Conservation (phyloP, 2,329 filamentous ascomycete genomes). For the Cladosporium cucumerinum region DNA sequence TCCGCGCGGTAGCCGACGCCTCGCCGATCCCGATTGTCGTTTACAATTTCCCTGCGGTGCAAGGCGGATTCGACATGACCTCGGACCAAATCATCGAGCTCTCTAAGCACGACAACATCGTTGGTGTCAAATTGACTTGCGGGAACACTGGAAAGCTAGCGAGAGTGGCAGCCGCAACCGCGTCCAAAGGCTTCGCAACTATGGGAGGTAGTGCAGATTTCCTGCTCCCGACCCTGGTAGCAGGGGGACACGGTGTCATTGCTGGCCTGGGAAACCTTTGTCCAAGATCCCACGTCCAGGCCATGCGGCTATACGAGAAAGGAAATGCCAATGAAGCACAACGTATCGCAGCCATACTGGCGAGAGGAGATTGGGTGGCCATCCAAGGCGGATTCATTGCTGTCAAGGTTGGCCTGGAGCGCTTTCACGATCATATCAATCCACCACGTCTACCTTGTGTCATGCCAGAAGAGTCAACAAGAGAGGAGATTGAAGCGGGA, state of each 20-base stretch:
- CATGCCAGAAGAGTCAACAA: conserved; percentile 41
- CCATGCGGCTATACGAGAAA: conserved; percentile 58
- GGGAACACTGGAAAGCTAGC: conserved; percentile 68
- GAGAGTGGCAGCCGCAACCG: conserved; percentile 55
- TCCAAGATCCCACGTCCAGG: conserved; percentile 61
- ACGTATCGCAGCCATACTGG: conserved; percentile 62
- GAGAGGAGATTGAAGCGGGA: conserved; percentile 29
- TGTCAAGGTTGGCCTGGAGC: conserved; percentile 63
- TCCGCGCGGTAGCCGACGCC: conserved; percentile 59
- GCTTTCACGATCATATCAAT: conserved; percentile 64
- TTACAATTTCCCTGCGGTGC: conserved; percentile 67
- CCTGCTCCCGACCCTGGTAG: conserved; percentile 65
- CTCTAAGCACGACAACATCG: conserved; percentile 62
- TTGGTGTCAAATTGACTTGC: conserved; percentile 67
- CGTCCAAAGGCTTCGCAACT: conserved; percentile 58
- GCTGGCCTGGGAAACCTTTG: conserved; percentile 69
- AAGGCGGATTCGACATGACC: conserved; percentile 60
- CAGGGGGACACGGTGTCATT: conserved; percentile 69
- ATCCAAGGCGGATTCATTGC: conserved; percentile 67
- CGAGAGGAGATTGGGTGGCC: conserved; percentile 65
- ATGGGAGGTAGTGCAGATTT: conserved; percentile 73
- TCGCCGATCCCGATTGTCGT: conserved; percentile 65
- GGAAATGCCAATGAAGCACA: conserved; percentile 60
- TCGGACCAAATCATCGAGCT: conserved; percentile 61
- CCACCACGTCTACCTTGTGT: conserved; percentile 57